Percentiles rank a stretch among this genome's conserved stretches.
phyloP scores from a whole-genome alignment of 2,329 filamentous ascomycete genomes.

The Stagonosporopsis rhizophila region DNA sequence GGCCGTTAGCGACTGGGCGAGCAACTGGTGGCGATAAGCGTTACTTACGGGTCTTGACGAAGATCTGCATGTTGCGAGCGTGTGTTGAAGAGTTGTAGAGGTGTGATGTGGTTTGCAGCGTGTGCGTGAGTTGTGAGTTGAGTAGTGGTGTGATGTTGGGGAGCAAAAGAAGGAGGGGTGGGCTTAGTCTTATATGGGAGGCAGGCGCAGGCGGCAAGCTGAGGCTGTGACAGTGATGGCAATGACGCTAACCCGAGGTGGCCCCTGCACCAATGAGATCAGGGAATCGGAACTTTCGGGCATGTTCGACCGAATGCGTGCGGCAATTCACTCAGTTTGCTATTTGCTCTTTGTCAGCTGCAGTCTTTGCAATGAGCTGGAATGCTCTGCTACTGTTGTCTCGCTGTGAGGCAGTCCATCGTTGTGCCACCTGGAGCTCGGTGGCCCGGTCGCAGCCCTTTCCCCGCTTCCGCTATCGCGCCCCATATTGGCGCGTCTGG shows the following conservation, averaged over 20 bases:
- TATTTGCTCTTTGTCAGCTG: slow-evolving; percentile 27
- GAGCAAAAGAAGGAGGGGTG: slow-evolving; percentile 23
- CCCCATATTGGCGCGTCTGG: slow-evolving; percentile 24
- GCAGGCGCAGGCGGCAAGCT: slow-evolving; percentile 40
- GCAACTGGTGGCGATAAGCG: slow-evolving; percentile 31
- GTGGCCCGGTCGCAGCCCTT: slow-evolving; percentile 21
- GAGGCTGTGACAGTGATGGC: slow-evolving; percentile 46
- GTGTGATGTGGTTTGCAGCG: slow-evolving; percentile 20
- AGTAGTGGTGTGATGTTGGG: slow-evolving; percentile 20
- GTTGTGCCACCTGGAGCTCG: slow-evolving; percentile 16
- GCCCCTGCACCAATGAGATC: slow-evolving; percentile 44
- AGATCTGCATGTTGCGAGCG: slow-evolving; percentile 80
- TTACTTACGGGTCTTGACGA: slow-evolving; percentile 90
- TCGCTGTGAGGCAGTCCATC: slow-evolving; percentile 2
- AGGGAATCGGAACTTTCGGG: slow-evolving; percentile 44
- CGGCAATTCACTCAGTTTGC: slow-evolving; percentile 13
- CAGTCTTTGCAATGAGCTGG: slow-evolving; percentile 4
- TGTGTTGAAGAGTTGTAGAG: slow-evolving; percentile 12
- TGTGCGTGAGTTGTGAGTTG: slow-evolving; percentile 15
- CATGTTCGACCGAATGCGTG: slow-evolving; percentile 32
- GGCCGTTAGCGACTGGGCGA: slow-evolving; percentile 42
- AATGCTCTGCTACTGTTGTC: slow-evolving; percentile 3
- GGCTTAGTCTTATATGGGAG: slow-evolving; percentile 39
- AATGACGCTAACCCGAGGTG: slow-evolving; percentile 37
- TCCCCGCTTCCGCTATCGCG: slow-evolving; percentile 42